phyloP scores from a whole-genome alignment of 176 grass and related monocot species.

The Canna indica region DNA sequence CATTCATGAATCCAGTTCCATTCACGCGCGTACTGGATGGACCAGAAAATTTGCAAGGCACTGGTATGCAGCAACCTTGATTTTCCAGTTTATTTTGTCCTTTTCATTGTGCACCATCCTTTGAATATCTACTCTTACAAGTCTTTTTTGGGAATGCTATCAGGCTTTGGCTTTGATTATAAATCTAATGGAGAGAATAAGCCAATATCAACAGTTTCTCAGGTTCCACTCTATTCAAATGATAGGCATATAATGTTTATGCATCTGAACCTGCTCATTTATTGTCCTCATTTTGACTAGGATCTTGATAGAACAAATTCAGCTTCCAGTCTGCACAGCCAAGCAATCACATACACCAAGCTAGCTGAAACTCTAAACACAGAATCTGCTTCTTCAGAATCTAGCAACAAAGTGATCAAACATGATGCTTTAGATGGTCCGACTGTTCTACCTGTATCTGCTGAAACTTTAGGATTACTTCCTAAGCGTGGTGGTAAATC shows the following conservation, averaged over 20 bases:
- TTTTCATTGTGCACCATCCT: neutral
- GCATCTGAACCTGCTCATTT: neutral
- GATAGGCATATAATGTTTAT: neutral
- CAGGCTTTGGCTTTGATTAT: slow-evolving; percentile 14
- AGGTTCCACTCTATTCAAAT: slow-evolving; percentile 10
- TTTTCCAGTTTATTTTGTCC: neutral
- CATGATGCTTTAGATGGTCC: slow-evolving; percentile 25
- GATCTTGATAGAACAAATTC: slow-evolving; percentile 38
- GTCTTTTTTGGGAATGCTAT: slow-evolving; percentile 9
- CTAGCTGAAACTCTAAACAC: slow-evolving; percentile 42
- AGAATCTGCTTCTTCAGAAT: slow-evolving; percentile 24
- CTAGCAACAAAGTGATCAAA: slow-evolving; percentile 19
- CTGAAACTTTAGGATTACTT: slow-evolving; percentile 82
- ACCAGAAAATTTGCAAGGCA: slow-evolving; percentile 7
- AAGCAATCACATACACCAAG: slow-evolving; percentile 55
- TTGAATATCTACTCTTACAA: slow-evolving; percentile 22
- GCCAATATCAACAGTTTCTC: slow-evolving; percentile 15
- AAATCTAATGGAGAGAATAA: slow-evolving; percentile 25
- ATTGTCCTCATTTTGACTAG: slow-evolving; percentile 21
- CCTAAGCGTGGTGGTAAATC: slow-evolving; percentile 41
- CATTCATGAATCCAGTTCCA: slow-evolving; percentile 53
- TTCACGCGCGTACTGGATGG: slow-evolving; percentile 32
- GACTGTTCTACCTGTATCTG: slow-evolving; percentile 71
- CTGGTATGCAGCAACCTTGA: neutral
- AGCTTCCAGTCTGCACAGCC: slow-evolving; percentile 44